These are phyloP conservation scores for Rhodocollybia butyracea DNA, from an alignment of 768 basidiomycete species.

Conservation along the genomic window DNA sequence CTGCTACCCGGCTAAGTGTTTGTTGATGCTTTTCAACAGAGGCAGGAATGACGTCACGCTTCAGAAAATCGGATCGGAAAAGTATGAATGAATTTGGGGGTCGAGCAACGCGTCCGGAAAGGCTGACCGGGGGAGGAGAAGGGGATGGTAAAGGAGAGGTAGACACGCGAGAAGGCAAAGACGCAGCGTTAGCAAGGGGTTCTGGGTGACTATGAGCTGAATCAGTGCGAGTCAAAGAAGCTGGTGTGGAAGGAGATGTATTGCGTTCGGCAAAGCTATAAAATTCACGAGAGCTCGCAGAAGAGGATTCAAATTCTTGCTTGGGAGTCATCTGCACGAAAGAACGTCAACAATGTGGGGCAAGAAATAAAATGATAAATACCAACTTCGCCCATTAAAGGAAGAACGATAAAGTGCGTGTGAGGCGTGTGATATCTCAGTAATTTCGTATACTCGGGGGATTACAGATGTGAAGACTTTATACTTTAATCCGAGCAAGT, in stretches of 20 bases:
- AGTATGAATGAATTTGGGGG: constrained; percentile 86
- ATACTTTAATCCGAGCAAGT: not conserved
- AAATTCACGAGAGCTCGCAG: not conserved
- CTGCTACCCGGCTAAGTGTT: constrained; percentile 68
- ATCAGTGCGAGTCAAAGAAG: not conserved
- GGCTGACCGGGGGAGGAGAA: not conserved
- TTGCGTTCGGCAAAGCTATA: not conserved
- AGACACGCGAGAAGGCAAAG: not conserved
- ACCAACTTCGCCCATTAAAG: not conserved
- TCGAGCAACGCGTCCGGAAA: constrained; percentile 52
- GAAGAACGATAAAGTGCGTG: not conserved
- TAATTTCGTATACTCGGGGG: not conserved
- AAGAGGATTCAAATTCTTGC: not conserved
- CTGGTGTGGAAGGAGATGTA: not conserved
- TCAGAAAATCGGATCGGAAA: constrained; percentile 66
- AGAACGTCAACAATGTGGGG: not conserved
- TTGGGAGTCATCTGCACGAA: not conserved
- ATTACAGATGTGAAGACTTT: not conserved
- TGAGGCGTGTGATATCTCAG: not conserved
- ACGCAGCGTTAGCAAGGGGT: not conserved
- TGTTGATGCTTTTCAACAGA: constrained; percentile 66
- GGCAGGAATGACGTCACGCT: constrained; percentile 42
- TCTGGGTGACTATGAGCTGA: not conserved
- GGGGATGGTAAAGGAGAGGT: constrained; percentile 1
- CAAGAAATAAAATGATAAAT: not conserved